Base-by-base conservation (phyloP, 495 filamentous ascomycete genomes). In the Lophium mytilinum region DNA sequence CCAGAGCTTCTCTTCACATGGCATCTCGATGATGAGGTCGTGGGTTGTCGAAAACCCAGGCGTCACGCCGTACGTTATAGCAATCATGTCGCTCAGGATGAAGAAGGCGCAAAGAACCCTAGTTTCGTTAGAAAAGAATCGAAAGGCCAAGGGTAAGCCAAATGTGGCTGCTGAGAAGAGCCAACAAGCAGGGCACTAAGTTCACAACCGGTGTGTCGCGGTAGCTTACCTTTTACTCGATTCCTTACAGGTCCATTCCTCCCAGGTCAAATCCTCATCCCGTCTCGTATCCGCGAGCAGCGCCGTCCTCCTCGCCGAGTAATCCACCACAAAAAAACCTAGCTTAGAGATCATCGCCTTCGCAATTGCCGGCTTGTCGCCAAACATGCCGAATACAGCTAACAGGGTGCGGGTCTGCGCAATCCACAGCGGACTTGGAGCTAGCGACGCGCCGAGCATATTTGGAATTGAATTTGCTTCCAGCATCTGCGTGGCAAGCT, bases 21-120 rank as follows among this genome's bases (percentile, higher is more conserved):
- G 36, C 11, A 60, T 42, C 17, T 60, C 57, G 42, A 60, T 48
- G 12, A 53, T 50, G 9, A 60, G 43, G 37, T 60, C 57, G 11
- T 60, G 33, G 9, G 57, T 55, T 4, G 47, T 33, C 11, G 47
- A 42, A 19, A 54, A 54, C 1, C 50, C 57, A 33, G 50, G 57
- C 4, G 19, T 39, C 8, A 55, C 43, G 1, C 52, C 52, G 36
- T 53, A 60, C 12, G 50, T 60, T 12, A 50, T 50, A 21, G 57
- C 54, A 14, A 60, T 55, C n/a, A 60, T 34, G 43, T 60, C 54
- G 42, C 34, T 42, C 33, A 53, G 43, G 48, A 60, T 60, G 30
- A 60, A 60, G 30, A 60, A 49, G 6, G 50, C 50, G 42, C 57
- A 60, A 1, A 60, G 50, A 5, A 60, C 24, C 24, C 24, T 30